phyloP scores from a whole-genome alignment of 148 eudicot species.

The Suaeda aralocaspica region DNA sequence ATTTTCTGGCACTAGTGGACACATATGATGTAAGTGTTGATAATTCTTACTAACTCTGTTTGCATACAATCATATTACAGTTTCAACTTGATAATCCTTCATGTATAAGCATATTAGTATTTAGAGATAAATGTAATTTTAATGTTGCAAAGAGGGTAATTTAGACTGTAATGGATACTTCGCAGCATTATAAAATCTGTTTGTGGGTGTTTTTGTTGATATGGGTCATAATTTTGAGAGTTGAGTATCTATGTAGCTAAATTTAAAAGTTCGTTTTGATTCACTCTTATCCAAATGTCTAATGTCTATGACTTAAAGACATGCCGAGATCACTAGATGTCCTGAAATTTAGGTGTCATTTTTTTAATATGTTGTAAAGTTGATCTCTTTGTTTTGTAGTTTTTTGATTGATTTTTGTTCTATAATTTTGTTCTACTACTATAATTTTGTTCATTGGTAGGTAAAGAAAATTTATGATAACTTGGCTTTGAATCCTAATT shows the following conservation, averaged over 20 bases:
- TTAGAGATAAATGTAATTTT: too few relatives aligned
- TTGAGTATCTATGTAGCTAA: too few relatives aligned
- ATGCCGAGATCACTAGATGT: neutral
- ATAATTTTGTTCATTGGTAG: neutral
- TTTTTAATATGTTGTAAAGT: neutral
- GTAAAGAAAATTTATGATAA: too few relatives aligned
- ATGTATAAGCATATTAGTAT: neutral
- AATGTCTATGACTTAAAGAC: neutral
- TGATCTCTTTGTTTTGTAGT: neutral
- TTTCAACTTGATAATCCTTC: too few relatives aligned
- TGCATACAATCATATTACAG: too few relatives aligned
- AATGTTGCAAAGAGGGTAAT: too few relatives aligned
- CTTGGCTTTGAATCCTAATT: neutral
- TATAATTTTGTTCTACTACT: neutral
- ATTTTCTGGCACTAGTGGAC: slow-evolving; percentile 94
- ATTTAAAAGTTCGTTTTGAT: neutral
- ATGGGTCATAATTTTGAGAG: too few relatives aligned
- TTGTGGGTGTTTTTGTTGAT: too few relatives aligned
- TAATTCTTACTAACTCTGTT: neutral
- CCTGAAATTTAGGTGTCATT: neutral
- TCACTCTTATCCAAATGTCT: neutral
- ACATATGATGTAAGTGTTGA: slow-evolving; percentile 91
- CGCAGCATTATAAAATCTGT: too few relatives aligned
- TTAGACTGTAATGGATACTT: too few relatives aligned
- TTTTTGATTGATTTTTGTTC: neutral